Percentiles rank a stretch among this genome's conserved stretches.
Evolutionary conservation across 2,329 filamentous ascomycete genomes (phyloP).

Genomic region (Clonostachys chloroleuca): DNA sequence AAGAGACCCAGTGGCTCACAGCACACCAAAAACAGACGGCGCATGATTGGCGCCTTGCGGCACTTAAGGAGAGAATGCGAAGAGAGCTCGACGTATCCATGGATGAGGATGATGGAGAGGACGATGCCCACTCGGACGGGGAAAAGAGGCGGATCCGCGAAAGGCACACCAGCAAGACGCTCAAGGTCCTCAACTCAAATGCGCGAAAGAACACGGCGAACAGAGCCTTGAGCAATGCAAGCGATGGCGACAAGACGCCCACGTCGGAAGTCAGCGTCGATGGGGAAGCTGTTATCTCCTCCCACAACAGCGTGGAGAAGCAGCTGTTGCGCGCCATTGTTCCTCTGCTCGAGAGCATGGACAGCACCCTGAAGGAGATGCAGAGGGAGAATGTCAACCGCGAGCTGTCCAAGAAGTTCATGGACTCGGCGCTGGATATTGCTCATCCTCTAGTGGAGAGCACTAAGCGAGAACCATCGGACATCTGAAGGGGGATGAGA

Average conservation of each 20-base stretch:
- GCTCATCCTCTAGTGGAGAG: neutral
- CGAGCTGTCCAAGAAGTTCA: neutral
- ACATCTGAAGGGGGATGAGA: too few species aligned
- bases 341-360: conserved; percentile 4
- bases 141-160: neutral
- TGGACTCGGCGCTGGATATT: neutral
- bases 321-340: neutral
- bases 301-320: neutral
- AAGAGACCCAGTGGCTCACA: conserved; percentile 2
- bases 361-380: conserved; percentile 2
- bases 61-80: neutral
- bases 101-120: neutral
- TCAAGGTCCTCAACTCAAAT: conserved; percentile 1
- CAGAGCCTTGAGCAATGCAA: neutral
- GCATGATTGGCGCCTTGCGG: conserved; percentile 2
- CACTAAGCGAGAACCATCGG: too few species aligned
- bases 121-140: neutral
- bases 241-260: neutral
- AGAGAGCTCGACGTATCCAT: neutral
- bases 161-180: neutral
- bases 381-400: neutral
- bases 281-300: neutral
- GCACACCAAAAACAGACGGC: conserved; percentile 2
- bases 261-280: neutral
- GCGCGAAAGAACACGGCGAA: neutral